Conservation (phyloP, 371 early-diverging fungal species). For the Chytridiales sp. region DNA sequence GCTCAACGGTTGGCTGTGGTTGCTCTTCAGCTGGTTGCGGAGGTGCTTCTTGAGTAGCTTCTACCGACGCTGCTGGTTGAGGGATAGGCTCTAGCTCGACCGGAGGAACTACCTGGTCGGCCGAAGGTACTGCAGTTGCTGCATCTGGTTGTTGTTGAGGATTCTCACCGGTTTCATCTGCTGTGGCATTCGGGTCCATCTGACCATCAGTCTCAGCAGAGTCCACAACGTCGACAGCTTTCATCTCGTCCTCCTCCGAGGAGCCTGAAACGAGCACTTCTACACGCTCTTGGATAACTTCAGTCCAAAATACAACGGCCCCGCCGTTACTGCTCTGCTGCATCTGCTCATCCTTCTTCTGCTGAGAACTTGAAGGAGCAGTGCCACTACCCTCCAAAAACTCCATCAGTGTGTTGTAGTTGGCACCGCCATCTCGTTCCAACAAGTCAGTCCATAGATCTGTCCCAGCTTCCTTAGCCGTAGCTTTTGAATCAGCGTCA, state of each 20-base stretch:
- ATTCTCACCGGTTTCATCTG: too few species aligned
- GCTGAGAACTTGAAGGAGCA: too few species aligned
- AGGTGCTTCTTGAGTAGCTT: not conserved
- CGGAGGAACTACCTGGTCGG: not conserved
- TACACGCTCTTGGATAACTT: slow-evolving; percentile 24
- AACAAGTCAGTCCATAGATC: slow-evolving; percentile 47
- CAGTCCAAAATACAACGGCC: slow-evolving; percentile 46
- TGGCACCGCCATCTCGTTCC: slow-evolving; percentile 37
- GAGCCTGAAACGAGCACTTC: slow-evolving; percentile 19
- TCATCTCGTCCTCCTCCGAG: not conserved
- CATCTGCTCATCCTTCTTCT: too few species aligned
- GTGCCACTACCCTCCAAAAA: slow-evolving; percentile 41
- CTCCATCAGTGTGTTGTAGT: slow-evolving; percentile 34
- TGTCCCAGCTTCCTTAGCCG: too few species aligned
- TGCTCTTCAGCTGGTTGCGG: not conserved
- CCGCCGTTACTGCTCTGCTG: too few species aligned
- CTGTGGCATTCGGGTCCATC: too few species aligned
- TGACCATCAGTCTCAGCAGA: too few species aligned
- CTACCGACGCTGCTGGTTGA: not conserved
- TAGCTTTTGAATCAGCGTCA: slow-evolving; percentile 6
- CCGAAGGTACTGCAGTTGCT: too few species aligned
- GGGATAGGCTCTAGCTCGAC: not conserved
- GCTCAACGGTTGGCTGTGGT: not conserved
- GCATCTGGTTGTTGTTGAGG: too few species aligned
- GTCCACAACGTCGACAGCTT: too few species aligned